Conservation (phyloP, 306 rosid species). For the Quercus mongolica region DNA sequence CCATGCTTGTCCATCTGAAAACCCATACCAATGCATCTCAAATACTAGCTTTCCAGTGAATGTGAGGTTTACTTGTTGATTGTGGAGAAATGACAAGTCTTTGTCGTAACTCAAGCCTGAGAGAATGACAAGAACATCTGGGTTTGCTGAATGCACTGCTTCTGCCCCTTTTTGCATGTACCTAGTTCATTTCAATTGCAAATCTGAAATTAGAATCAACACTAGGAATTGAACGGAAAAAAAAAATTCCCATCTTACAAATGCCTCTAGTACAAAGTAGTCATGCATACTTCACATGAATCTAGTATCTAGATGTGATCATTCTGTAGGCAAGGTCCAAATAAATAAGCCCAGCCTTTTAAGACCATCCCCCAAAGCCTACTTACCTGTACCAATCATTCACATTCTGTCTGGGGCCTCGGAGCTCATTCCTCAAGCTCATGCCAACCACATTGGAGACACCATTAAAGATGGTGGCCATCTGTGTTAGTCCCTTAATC, state of each 20-base stretch:
- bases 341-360: too few species aligned
- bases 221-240: neutral
- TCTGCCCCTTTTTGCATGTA: slow-evolving; percentile 92
- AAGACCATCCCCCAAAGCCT: neutral
- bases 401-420: slow-evolving; percentile 76
- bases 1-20: slow-evolving; percentile 76
- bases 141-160: slow-evolving; percentile 78
- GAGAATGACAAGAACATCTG: slow-evolving; percentile 67
- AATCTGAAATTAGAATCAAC: neutral
- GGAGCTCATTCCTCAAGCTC: slow-evolving; percentile 88
- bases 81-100: slow-evolving; percentile 60
- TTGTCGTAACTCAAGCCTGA: slow-evolving; percentile 71
- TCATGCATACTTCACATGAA: too few species aligned
- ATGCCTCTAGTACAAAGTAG: too few species aligned
- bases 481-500: slow-evolving; percentile 65
- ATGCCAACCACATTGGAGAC: slow-evolving; percentile 61
- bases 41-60: slow-evolving; percentile 60
- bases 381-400: slow-evolving; percentile 74
- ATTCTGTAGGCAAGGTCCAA: neutral
- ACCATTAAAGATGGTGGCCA: slow-evolving; percentile 75
- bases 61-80: slow-evolving; percentile 41
- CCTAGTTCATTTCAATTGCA: slow-evolving; percentile 30
- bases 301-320: too few species aligned
- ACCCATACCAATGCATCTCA: slow-evolving; percentile 78
- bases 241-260: neutral